Conservation (phyloP, 768 basidiomycete species). For the Neoboletus brunneissimus region DNA sequence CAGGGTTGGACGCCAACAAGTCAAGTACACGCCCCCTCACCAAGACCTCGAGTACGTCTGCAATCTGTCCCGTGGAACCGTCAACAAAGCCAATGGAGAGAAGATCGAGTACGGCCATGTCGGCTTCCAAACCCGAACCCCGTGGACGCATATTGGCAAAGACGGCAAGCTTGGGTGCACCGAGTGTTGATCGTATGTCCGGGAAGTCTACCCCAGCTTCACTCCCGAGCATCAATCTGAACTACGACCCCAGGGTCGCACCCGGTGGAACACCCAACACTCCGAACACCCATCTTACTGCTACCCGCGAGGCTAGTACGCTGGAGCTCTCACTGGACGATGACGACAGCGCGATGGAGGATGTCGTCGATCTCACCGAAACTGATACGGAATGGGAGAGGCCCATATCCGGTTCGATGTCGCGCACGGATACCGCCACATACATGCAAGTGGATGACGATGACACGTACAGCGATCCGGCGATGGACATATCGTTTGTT, state of each 20-base stretch:
- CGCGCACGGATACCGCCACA: slow-evolving; percentile 1
- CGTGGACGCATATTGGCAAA: slow-evolving; percentile 6
- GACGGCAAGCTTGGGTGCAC: slow-evolving; percentile 2
- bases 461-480: slow-evolving; percentile 2
- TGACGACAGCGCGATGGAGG: slow-evolving; percentile 15
- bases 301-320: background rate
- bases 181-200: background rate
- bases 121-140: background rate
- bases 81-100: background rate
- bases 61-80: background rate
- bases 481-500: background rate
- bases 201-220: slow-evolving; percentile 14
- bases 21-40: slow-evolving; percentile 3
- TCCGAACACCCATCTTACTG: background rate
- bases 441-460: slow-evolving; percentile 19
- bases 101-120: background rate
- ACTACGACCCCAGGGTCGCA: slow-evolving; percentile 4
- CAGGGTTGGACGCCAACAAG: background rate
- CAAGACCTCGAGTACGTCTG: slow-evolving; percentile 19
- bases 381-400: slow-evolving; percentile 20
- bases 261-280: background rate
- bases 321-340: background rate
- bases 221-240: slow-evolving; percentile 11
- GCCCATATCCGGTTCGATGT: background rate
- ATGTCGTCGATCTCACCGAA: slow-evolving; percentile 19